Base-by-base conservation (phyloP, 2,329 filamentous ascomycete genomes). In the Ceratocystis albifundus region DNA sequence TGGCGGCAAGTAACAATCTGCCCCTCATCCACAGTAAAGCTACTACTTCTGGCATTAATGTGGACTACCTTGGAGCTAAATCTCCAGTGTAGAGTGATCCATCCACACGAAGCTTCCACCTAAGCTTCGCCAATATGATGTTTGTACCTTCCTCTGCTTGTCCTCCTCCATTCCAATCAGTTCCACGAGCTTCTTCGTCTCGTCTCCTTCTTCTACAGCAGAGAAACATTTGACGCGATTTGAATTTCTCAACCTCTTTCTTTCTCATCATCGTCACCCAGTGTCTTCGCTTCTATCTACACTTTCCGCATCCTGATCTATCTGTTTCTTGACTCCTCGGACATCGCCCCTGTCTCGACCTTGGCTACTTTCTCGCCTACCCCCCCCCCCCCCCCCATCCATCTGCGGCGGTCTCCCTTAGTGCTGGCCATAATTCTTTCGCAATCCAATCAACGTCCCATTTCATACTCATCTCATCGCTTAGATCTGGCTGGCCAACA, bases 401-500 rank as follows among this genome's bases (percentile, higher is more conserved):
- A 50, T 53, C 48, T 53, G 20, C 48, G 48, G 5, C 44, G 50
- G 50, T 59, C 10, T 65, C 59, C 5, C 59, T 62, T 15, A 36
- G 36, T 30, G 30, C 22, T 48, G 30, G 44, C 20, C 25, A n/a
- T 12, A 25, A 41, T 32, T 41, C 36, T n/a, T 5, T n/a, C 61
- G 15, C n/a, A 41, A 62, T 45, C 25, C 6, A 46, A 41, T n/a
- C 10, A 4, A 46, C 32, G 4, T 7, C 12, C 20, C n/a, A 62
- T 15, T 17, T 15, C 20, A 50, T 44, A 8, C 15, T 59, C 28
- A 6, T 30, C 53, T 17, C 28, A 10, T 30, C n/a, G n/a, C n/a
- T n/a, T n/a, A 5, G 2, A 20, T 30, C 8, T 25, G 41, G n/a
- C 46, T 53, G 50, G 68, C 68, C 74, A 84, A 70, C 70, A 96